Conservation (phyloP, 495 filamentous ascomycete genomes). For the Aspergillus olivimuriae region DNA sequence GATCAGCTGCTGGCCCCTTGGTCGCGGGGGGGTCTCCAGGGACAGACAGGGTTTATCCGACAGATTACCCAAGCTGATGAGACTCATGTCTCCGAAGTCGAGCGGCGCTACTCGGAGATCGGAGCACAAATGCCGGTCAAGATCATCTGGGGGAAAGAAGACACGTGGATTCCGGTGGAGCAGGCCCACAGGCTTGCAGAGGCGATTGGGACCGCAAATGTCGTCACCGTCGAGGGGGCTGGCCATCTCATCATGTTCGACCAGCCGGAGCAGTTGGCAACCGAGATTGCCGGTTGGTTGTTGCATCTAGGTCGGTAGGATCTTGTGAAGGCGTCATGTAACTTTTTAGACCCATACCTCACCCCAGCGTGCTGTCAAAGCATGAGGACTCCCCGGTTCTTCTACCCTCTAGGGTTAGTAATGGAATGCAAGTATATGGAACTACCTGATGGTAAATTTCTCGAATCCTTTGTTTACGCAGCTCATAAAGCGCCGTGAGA, state of each 20-base stretch:
- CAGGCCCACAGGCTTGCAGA: conserved; percentile 15
- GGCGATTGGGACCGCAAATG: conserved; percentile 11
- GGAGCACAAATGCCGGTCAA: conserved; percentile 18
- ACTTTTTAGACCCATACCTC: too few species aligned
- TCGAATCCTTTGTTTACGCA: too few species aligned
- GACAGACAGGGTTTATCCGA: conserved; percentile 17
- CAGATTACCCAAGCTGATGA: conserved; percentile 23
- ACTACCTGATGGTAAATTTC: too few species aligned
- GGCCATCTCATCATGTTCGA: conserved; percentile 32
- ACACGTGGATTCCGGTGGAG: conserved; percentile 26
- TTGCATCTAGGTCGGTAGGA: not conserved
- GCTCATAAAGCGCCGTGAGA: too few species aligned
- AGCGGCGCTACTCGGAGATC: conserved; percentile 17
- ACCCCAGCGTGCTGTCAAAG: too few species aligned
- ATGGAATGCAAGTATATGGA: too few species aligned
- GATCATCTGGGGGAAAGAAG: conserved; percentile 29
- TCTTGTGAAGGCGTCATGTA: too few species aligned
- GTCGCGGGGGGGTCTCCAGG: conserved; percentile 12
- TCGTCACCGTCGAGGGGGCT: conserved; percentile 25
- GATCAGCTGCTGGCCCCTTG: conserved; percentile 20
- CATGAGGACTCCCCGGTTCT: too few species aligned
- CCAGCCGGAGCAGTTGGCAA: conserved; percentile 19
- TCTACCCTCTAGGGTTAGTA: too few species aligned
- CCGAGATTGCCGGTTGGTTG: conserved; percentile 23
- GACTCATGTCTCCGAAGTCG: conserved; percentile 18